phyloP scores from a whole-genome alignment of 306 rosid genomes.

The Acacia confusa region DNA sequence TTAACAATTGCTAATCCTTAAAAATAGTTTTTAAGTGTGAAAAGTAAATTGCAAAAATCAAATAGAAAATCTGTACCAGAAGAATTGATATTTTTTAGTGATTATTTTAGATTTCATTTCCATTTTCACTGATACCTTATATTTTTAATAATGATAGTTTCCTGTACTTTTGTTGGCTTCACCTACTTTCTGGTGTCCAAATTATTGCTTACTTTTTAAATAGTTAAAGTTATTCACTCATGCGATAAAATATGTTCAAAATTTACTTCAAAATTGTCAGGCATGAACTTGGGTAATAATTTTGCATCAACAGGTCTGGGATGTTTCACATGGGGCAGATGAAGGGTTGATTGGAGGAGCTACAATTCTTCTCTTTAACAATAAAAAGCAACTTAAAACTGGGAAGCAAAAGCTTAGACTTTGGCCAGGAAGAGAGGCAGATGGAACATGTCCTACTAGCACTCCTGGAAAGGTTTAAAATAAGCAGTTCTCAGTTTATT shows the following conservation, averaged over 20 bases:
- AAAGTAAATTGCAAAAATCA: conserved; percentile 11
- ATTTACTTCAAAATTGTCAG: conserved; percentile 1
- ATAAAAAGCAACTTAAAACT: conserved; percentile 87
- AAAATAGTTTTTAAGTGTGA: background rate
- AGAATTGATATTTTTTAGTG: background rate
- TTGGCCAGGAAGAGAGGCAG: conserved; percentile 91
- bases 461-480: conserved; percentile 91
- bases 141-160: background rate
- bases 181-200: background rate
- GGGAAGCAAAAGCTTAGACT: conserved; percentile 98
- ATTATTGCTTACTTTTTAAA: background rate
- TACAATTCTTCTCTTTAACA: conserved; percentile 85
- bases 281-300: conserved; percentile 7
- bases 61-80: background rate
- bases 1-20: background rate
- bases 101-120: background rate
- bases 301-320: conserved; percentile 76
- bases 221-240: background rate
- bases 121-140: background rate
- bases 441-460: conserved; percentile 75
- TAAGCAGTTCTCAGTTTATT: conserved; percentile 18
- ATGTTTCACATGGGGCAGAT: conserved; percentile 71
- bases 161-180: background rate
- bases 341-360: conserved; percentile 97
- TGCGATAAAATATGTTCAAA: background rate